phyloP scores from a whole-genome alignment of 1,139 yeast genomes.

The Scheffersomyces segobiensis region DNA sequence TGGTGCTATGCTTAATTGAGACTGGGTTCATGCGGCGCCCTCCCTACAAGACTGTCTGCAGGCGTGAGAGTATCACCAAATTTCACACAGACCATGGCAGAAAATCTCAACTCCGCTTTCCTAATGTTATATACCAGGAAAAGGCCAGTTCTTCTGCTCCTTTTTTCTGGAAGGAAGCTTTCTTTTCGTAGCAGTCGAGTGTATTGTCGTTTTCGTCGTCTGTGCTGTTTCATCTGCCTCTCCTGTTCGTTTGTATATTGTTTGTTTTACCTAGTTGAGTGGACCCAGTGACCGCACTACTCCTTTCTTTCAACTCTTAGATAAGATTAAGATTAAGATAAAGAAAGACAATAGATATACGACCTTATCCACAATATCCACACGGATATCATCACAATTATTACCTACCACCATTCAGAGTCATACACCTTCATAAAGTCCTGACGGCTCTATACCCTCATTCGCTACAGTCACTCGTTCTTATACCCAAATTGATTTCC shows the following conservation, averaged over 20 bases:
- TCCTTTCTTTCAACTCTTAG: neutral
- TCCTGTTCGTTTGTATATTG: neutral
- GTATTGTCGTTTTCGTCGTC: neutral
- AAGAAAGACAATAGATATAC: neutral
- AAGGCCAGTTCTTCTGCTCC: neutral
- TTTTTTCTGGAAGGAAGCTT: neutral
- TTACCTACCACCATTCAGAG: neutral
- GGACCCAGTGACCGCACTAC: neutral
- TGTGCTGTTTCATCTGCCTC: neutral
- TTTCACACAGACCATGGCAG: neutral
- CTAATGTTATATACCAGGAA: neutral
- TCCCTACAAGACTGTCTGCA: neutral
- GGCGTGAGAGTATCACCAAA: neutral
- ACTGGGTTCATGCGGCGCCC: neutral
- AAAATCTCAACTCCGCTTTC: neutral
- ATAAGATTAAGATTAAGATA: neutral
- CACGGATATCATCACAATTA: neutral
- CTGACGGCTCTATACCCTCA: neutral
- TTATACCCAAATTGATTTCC: neutral
- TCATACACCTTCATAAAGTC: neutral
- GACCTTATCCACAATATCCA: neutral
- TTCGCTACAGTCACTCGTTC: neutral
- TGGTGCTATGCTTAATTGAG: neutral
- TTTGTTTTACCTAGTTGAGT: neutral
- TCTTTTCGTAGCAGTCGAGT: neutral